Evolutionary conservation across 441 rosid species (phyloP).

Genomic region (Corymbia citriodora): DNA sequence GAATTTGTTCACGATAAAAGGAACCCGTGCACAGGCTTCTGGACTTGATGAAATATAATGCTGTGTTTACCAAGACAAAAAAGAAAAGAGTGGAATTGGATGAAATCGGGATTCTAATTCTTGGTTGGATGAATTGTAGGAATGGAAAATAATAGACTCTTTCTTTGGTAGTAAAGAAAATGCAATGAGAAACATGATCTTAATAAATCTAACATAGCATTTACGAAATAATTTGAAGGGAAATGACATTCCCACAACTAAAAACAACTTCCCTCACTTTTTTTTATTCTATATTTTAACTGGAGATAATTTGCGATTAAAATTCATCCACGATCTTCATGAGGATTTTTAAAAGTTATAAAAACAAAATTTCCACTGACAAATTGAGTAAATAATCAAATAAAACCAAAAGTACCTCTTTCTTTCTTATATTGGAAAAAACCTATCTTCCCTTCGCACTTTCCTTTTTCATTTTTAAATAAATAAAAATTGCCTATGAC

Average conservation of each 20-base stretch:
- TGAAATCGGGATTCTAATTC: neutral
- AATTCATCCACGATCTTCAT: neutral
- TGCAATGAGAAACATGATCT: conserved; percentile 11
- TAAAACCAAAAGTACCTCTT: neutral
- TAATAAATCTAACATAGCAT: neutral
- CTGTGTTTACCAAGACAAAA: no score
- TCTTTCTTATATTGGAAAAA: no score
- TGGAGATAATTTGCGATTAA: neutral
- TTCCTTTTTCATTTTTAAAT: no score
- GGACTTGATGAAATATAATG: no score
- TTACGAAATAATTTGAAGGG: neutral
- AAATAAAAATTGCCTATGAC: no score
- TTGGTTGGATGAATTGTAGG: conserved; percentile 53
- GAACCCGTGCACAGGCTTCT: no score
- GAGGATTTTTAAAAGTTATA: neutral
- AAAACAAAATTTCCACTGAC: neutral
- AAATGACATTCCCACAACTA: neutral
- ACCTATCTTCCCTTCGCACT: neutral
- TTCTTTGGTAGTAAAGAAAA: no score
- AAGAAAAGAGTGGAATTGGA: no score
- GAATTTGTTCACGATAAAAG: no score
- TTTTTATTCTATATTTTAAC: no score
- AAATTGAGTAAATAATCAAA: neutral
- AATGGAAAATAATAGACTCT: neutral
- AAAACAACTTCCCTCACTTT: neutral